phyloP scores from a whole-genome alignment of 176 grass and related monocot genomes.

The Hsuehochloa calcarea region DNA sequence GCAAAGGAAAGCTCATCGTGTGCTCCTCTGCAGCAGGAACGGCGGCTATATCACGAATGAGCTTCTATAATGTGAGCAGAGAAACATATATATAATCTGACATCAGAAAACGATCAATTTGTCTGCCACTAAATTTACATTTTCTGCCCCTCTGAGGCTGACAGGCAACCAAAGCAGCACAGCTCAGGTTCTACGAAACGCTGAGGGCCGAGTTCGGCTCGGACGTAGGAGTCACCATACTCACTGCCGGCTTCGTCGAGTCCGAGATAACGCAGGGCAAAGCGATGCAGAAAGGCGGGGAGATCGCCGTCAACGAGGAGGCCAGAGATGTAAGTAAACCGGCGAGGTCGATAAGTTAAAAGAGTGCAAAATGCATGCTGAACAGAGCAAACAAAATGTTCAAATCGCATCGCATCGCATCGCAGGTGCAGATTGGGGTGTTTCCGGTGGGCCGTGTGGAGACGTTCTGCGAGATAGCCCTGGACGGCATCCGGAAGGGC shows the following conservation, averaged over 20 bases:
- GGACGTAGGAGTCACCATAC: constrained; percentile 45
- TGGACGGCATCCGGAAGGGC: constrained; percentile 39
- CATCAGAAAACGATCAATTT: no score
- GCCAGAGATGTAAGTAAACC: constrained; percentile 33
- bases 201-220: constrained; percentile 40
- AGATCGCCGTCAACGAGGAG: constrained; percentile 40
- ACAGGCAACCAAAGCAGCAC: constrained; percentile 62
- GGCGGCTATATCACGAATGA: constrained; percentile 32
- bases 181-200: constrained; percentile 57
- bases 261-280: constrained; percentile 63
- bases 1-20: constrained; percentile 55
- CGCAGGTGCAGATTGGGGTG: constrained; percentile 48
- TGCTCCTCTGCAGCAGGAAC: constrained; percentile 39
- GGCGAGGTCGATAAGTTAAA: no score
- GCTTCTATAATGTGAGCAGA: constrained; percentile 66
- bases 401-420: no score
- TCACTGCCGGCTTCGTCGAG: constrained; percentile 44
- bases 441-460: constrained; percentile 48
- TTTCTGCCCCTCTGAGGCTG: neutral
- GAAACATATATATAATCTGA: no score
- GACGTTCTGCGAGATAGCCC: constrained; percentile 24
- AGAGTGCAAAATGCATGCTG: no score
- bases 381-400: no score
- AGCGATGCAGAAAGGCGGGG: constrained; percentile 33
- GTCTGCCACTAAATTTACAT: no score